These are phyloP conservation scores for Cyclocybe cylindracea DNA, from an alignment of 768 basidiomycete species.

Conservation along the genomic window DNA sequence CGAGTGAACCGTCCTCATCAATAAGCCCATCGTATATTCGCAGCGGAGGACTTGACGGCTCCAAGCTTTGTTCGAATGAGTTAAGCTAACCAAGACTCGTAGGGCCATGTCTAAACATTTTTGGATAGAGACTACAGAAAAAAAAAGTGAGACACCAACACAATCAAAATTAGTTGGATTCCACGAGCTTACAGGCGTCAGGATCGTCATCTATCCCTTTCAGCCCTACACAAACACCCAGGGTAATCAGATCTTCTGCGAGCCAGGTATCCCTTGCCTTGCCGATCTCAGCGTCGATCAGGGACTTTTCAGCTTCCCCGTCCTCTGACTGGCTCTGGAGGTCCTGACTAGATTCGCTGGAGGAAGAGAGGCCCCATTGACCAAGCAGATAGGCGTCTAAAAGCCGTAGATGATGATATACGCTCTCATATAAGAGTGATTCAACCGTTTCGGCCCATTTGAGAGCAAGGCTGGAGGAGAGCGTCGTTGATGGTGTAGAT, in stretches of 20 bases:
- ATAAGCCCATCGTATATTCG: conserved; percentile 44
- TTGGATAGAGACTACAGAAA: conserved; percentile 29
- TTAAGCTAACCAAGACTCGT: conserved; percentile 71
- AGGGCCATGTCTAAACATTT: conserved; percentile 59
- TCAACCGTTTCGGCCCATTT: conserved; percentile 27
- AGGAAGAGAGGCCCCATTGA: conserved; percentile 41
- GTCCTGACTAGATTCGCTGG: conserved; percentile 1
- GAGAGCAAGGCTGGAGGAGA: conserved; percentile 29
- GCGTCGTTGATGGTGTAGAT: conserved; percentile 39
- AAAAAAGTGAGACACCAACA: not conserved
- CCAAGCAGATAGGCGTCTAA: conserved; percentile 65
- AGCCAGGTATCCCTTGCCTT: conserved; percentile 45
- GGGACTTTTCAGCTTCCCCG: conserved; percentile 4
- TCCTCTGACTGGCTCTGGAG: conserved; percentile 9
- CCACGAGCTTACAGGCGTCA: conserved; percentile 17
- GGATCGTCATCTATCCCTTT: conserved; percentile 13
- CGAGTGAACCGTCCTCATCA: conserved; percentile 47
- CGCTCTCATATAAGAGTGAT: conserved; percentile 35
- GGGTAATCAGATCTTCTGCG: conserved; percentile 45
- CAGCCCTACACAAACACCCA: conserved; percentile 53
- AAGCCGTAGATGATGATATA: conserved; percentile 58
- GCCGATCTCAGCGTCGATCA: conserved; percentile 25
- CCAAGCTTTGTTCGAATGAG: conserved; percentile 64
- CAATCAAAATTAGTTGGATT: not conserved
- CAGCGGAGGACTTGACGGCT: conserved; percentile 48